phyloP scores from a whole-genome alignment of 164 flowering plant species.

The Sedum album region DNA sequence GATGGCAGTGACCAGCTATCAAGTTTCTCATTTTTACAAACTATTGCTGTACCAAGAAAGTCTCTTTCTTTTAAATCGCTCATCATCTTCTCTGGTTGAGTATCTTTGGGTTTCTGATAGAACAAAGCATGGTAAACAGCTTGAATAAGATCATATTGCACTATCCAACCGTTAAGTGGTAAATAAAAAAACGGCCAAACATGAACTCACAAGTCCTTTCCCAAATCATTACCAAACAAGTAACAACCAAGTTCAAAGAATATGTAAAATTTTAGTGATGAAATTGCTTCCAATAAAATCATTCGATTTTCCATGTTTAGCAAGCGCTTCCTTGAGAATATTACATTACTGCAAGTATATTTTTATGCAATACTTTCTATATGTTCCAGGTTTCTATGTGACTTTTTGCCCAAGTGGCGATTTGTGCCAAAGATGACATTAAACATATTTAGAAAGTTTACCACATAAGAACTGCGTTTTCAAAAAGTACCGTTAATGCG shows the following conservation, averaged over 20 bases:
- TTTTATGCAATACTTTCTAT: no score
- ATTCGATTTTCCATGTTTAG: background rate
- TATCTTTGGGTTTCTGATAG: conserved; percentile 1
- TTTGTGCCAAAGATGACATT: background rate
- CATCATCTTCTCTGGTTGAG: background rate
- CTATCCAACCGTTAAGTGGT: background rate
- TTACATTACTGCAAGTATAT: no score
- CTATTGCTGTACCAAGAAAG: conserved; percentile 1
- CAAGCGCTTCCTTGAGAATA: background rate
- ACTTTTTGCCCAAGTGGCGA: background rate
- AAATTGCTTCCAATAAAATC: background rate
- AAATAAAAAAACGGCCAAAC: no score
- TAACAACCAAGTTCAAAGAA: background rate
- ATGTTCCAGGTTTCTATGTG: background rate
- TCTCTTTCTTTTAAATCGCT: background rate
- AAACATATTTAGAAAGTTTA: no score
- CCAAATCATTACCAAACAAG: background rate
- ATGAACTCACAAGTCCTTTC: background rate
- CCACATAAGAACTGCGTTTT: no score
- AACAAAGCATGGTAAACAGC: background rate
- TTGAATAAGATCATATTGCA: background rate
- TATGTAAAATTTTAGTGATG: background rate
- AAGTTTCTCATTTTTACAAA: conserved; percentile 8
- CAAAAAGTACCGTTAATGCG: no score
- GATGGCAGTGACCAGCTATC: conserved; percentile 9